These are phyloP conservation scores for Blepharisma stoltei DNA, from an alignment of 73 alveolate species.

Conservation along the genomic window DNA sequence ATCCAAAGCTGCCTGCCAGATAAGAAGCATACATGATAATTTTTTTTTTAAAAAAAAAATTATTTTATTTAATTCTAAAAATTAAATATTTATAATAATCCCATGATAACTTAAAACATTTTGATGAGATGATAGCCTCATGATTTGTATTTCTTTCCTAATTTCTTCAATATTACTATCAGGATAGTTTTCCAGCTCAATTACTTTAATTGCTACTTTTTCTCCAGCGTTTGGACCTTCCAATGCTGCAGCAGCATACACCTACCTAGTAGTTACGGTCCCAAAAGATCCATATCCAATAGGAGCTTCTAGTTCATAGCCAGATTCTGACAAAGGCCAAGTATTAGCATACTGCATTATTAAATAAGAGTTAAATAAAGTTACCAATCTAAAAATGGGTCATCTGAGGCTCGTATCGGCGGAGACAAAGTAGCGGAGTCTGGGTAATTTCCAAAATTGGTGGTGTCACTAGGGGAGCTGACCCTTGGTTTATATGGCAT, in stretches of 20 bases:
- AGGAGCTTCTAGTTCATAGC: slow-evolving; percentile 38
- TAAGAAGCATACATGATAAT: slow-evolving; percentile 44
- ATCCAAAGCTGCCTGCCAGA: slow-evolving; percentile 55
- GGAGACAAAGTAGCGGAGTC: slow-evolving; percentile 79
- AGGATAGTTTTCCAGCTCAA: slow-evolving; percentile 55
- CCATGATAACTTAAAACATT: slow-evolving; percentile 41
- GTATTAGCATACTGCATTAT: no score
- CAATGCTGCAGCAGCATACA: slow-evolving; percentile 40
- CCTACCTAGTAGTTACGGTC: slow-evolving; percentile 16
- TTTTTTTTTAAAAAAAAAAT: no score
- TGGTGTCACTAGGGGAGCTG: slow-evolving; percentile 71
- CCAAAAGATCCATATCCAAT: slow-evolving; percentile 55
- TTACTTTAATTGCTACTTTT: slow-evolving; percentile 55
- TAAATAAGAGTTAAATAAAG: no score
- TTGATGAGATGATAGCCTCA: slow-evolving; percentile 47
- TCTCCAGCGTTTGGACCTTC: slow-evolving; percentile 33
- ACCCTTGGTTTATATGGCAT: slow-evolving; percentile 85
- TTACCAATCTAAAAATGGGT: slow-evolving; percentile 88
- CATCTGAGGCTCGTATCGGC: slow-evolving; percentile 66
- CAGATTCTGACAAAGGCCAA: slow-evolving; percentile 45
- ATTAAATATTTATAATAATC: no score
- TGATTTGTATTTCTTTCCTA: slow-evolving; percentile 47
- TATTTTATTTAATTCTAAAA: no score
- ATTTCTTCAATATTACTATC: slow-evolving; percentile 55
- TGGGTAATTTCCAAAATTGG: slow-evolving; percentile 85